Percentiles rank a stretch among this genome's conserved stretches.
phyloP scores from a whole-genome alignment of 129 eudicot genomes.

The Escallonia herrerae region DNA sequence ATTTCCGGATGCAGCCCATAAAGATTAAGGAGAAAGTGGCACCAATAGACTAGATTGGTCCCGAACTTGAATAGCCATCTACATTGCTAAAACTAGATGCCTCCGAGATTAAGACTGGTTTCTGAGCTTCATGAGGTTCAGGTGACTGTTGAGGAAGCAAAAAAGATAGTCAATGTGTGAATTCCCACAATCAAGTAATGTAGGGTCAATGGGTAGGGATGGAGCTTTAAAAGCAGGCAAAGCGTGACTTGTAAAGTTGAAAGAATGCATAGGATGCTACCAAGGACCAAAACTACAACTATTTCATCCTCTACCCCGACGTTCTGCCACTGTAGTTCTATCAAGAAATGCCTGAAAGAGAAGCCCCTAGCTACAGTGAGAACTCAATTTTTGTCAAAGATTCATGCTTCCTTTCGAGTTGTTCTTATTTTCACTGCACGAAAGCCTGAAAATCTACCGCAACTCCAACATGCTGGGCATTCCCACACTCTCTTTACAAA shows the following conservation, averaged over 20 bases:
- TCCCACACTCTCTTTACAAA: not conserved
- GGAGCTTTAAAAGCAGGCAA: not conserved
- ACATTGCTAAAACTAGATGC: too few relatives aligned
- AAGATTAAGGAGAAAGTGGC: too few relatives aligned
- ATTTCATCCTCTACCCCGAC: not conserved
- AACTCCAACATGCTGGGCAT: slow-evolving; percentile 3
- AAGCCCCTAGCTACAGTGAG: too few relatives aligned
- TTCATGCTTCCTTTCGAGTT: not conserved
- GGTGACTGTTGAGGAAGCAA: not conserved
- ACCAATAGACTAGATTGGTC: too few relatives aligned
- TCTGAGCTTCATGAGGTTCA: too few relatives aligned
- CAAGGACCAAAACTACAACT: not conserved
- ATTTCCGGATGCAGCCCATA: too few relatives aligned
- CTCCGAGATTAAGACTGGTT: too few relatives aligned
- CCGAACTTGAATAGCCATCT: too few relatives aligned
- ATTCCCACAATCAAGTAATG: not conserved
- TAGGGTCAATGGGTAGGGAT: not conserved
- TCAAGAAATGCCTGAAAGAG: slow-evolving; percentile 1
- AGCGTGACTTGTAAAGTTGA: not conserved
- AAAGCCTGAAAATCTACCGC: not conserved
- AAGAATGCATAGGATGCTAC: not conserved
- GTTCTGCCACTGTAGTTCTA: not conserved
- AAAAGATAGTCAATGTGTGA: not conserved
- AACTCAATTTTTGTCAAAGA: not conserved
- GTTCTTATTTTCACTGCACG: not conserved